Conservation (phyloP, 192 early-diverging fungal genomes). For the Gonapodya sp. region DNA sequence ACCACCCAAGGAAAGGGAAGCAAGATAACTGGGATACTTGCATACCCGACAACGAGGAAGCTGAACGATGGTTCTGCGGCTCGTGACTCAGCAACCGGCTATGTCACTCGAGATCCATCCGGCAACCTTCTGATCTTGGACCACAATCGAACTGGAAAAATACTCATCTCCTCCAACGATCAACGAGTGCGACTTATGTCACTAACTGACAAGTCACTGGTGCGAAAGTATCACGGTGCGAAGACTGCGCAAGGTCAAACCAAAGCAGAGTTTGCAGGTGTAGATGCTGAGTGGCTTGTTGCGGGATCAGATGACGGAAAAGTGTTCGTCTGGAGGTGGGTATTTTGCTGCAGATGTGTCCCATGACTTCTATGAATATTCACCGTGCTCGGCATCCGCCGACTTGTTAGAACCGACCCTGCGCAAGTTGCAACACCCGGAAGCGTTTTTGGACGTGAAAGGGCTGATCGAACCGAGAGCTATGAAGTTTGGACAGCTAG, state of each 20-base stretch:
- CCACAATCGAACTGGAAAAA: neutral
- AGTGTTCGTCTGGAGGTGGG: conserved; percentile 10
- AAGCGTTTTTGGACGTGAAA: neutral
- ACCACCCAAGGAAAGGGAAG: neutral
- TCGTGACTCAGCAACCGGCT: neutral
- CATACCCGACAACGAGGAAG: neutral
- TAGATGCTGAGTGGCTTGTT: conserved; percentile 5
- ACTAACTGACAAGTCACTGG: neutral
- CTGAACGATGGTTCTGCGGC: neutral
- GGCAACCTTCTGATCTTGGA: neutral
- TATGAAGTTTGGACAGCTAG: neutral
- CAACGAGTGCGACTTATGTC: conserved; percentile 2
- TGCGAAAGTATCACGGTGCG: conserved; percentile 7
- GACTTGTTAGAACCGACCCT: neutral
- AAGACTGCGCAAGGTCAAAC: conserved; percentile 11
- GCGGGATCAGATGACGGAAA: conserved; percentile 10
- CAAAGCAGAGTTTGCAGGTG: neutral
- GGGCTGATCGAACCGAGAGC: conserved; percentile 7
- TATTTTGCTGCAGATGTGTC: too few relatives aligned
- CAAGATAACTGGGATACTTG: conserved; percentile 10
- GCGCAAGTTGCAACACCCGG: neutral
- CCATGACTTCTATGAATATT: too few relatives aligned
- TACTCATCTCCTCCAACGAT: conserved; percentile 11
- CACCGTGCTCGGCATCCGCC: too few relatives aligned
- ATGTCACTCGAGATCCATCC: neutral